Evolutionary conservation across 2,329 filamentous ascomycete species (phyloP).

Genomic region (Coniella lustricola): DNA sequence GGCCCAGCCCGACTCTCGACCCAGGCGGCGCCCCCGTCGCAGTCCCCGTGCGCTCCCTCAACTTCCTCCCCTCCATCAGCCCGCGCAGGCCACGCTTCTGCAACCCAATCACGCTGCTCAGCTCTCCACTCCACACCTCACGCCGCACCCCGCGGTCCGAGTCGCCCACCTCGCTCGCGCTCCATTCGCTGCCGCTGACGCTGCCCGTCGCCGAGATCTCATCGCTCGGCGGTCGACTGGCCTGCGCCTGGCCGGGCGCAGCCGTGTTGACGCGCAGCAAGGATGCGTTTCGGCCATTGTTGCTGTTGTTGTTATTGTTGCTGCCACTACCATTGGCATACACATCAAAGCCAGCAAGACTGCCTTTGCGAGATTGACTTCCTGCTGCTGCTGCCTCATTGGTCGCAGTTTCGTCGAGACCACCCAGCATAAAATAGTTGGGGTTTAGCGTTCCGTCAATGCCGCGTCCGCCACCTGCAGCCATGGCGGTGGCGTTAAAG

Average conservation of each 20-base stretch:
- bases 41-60: slow-evolving; percentile 63
- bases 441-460: slow-evolving; percentile 62
- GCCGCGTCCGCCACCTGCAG: slow-evolving; percentile 82
- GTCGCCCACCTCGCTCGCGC: slow-evolving; percentile 43
- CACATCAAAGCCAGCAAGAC: slow-evolving; percentile 25
- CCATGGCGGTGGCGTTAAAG: slow-evolving; percentile 98
- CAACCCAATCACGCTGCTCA: slow-evolving; percentile 86
- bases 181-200: slow-evolving; percentile 49
- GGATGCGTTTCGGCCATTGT: slow-evolving; percentile 27
- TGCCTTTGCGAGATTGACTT: slow-evolving; percentile 23
- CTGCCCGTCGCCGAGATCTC: slow-evolving; percentile 45
- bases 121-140: slow-evolving; percentile 73
- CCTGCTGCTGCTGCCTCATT: background rate
- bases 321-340: slow-evolving; percentile 25
- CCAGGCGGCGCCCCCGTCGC: slow-evolving; percentile 18
- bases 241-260: slow-evolving; percentile 24
- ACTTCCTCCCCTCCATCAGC: slow-evolving; percentile 85
- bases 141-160: slow-evolving; percentile 40
- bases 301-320: too few relatives aligned
- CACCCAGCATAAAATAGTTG: slow-evolving; percentile 50
- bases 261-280: slow-evolving; percentile 43
- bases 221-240: slow-evolving; percentile 35
- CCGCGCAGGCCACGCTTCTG: slow-evolving; percentile 90
- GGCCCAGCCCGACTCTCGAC: slow-evolving; percentile 11
- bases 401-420: slow-evolving; percentile 31